Percentiles rank a stretch among this genome's conserved stretches.
These are phyloP conservation scores for Liquidambar formosana DNA, from an alignment of 164 flowering plant genomes.

Conservation along the genomic window DNA sequence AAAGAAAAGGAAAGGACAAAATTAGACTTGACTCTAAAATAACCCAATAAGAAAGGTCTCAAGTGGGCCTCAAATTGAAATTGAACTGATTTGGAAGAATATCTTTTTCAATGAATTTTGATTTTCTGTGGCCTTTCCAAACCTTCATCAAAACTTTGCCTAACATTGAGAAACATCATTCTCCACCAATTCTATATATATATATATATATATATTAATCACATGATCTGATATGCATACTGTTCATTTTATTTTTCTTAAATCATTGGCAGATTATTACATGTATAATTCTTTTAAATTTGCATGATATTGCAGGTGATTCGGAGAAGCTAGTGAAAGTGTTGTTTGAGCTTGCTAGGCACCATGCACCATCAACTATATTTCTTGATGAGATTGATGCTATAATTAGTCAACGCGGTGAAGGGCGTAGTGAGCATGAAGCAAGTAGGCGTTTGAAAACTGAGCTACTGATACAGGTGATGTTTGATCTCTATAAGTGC, in stretches of 20 bases:
- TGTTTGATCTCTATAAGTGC: constrained; percentile 12
- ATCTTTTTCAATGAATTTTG: too few relatives aligned
- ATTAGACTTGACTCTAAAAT: too few relatives aligned
- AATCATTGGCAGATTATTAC: too few relatives aligned
- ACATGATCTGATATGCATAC: too few relatives aligned
- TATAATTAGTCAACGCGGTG: constrained; percentile 98
- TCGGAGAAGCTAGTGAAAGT: constrained; percentile 95
- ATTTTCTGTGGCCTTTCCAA: too few relatives aligned
- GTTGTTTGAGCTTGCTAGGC: constrained; percentile 97
- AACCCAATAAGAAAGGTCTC: too few relatives aligned
- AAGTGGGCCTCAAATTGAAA: too few relatives aligned
- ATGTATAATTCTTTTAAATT: constrained; percentile 5
- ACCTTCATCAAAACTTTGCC: too few relatives aligned
- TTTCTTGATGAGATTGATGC: constrained; percentile 99
- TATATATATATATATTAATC: too few relatives aligned
- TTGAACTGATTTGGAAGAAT: too few relatives aligned
- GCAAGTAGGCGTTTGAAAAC: constrained; percentile 98
- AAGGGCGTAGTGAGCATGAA: constrained; percentile 97
- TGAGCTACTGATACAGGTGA: constrained; percentile 96
- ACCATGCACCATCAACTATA: constrained; percentile 99
- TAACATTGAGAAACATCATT: not conserved
- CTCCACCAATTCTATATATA: not conserved
- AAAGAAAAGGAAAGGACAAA: too few relatives aligned
- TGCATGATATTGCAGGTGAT: constrained; percentile 62
- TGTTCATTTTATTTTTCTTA: too few relatives aligned